A percentile compares a stretch with the other conserved stretches of the same genome.
phyloP scores from a whole-genome alignment of 2,329 filamentous ascomycete genomes.

The Aureobasidium uvarum region DNA sequence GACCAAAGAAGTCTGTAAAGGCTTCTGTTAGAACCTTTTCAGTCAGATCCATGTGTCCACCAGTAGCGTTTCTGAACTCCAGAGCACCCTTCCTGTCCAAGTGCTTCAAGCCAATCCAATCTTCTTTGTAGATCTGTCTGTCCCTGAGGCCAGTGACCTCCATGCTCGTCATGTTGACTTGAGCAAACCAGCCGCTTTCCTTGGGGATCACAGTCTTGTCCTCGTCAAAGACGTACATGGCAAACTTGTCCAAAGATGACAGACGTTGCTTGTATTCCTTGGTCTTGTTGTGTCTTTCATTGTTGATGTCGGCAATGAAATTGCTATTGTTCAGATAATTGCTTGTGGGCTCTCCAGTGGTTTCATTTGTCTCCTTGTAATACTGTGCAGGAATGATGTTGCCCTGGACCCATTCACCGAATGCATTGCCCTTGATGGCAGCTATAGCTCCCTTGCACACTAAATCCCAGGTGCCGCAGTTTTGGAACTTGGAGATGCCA shows the following conservation, averaged over 20 bases:
- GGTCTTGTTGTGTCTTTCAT: constrained; percentile 78
- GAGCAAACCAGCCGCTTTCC: constrained; percentile 86
- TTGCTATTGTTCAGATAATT: constrained; percentile 77
- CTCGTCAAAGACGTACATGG: constrained; percentile 85
- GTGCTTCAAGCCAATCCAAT: constrained; percentile 83
- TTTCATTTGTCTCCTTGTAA: constrained; percentile 67
- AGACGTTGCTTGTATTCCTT: constrained; percentile 69
- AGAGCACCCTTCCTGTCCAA: constrained; percentile 78
- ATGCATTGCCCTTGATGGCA: constrained; percentile 75
- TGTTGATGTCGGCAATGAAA: constrained; percentile 95
- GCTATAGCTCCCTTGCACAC: constrained; percentile 78
- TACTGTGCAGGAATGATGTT: constrained; percentile 92
- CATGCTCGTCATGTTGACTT: constrained; percentile 67
- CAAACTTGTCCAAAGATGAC: constrained; percentile 68
- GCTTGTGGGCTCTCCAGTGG: constrained; percentile 55
- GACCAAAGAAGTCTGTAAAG: constrained; percentile 66
- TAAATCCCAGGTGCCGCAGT: constrained; percentile 70
- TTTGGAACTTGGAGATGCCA: constrained; percentile 80
- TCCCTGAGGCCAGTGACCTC: constrained; percentile 66
- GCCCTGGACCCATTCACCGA: constrained; percentile 73
- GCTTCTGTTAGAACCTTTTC: constrained; percentile 64
- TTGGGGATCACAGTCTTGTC: constrained; percentile 86
- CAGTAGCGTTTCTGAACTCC: constrained; percentile 69
- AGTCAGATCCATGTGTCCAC: constrained; percentile 75
- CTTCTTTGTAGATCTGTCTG: constrained; percentile 74